Evolutionary conservation across 257 asterid species (phyloP).

Genomic region (Solanum pimpinellifolium): DNA sequence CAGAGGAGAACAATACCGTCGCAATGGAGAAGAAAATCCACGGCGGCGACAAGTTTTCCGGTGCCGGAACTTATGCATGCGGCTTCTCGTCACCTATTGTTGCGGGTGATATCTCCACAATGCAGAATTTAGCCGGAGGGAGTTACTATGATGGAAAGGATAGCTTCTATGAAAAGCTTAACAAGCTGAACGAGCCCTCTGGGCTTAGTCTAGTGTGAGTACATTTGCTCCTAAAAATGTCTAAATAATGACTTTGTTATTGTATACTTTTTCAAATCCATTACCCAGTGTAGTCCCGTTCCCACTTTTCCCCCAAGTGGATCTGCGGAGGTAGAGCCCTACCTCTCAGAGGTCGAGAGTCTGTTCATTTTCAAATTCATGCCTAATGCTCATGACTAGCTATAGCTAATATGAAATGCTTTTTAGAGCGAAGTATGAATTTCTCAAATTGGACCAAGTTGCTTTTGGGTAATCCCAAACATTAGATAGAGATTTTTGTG

Average conservation of each 20-base stretch:
- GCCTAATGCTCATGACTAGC: neutral
- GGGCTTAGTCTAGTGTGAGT: conserved; percentile 65
- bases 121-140: neutral
- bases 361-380: neutral
- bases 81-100: neutral
- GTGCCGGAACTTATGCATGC: neutral
- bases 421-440: neutral
- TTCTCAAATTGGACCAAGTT: neutral
- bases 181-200: conserved; percentile 43
- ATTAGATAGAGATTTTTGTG: neutral
- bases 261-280: neutral
- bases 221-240: neutral
- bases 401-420: neutral
- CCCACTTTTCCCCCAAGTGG: neutral
- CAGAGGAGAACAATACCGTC: neutral
- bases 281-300: neutral
- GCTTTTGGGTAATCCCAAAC: neutral
- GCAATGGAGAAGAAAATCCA: neutral
- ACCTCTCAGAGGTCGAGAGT: neutral
- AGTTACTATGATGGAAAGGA: conserved; percentile 6
- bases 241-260: neutral
- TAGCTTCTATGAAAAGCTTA: conserved; percentile 45
- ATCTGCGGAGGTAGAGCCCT: neutral
- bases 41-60: neutral
- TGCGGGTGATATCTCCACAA: neutral